A percentile compares a stretch with the other conserved stretches of the same genome.
Evolutionary conservation across 352 stramenopile species (phyloP).

Genomic region (Phytophthora cajani): DNA sequence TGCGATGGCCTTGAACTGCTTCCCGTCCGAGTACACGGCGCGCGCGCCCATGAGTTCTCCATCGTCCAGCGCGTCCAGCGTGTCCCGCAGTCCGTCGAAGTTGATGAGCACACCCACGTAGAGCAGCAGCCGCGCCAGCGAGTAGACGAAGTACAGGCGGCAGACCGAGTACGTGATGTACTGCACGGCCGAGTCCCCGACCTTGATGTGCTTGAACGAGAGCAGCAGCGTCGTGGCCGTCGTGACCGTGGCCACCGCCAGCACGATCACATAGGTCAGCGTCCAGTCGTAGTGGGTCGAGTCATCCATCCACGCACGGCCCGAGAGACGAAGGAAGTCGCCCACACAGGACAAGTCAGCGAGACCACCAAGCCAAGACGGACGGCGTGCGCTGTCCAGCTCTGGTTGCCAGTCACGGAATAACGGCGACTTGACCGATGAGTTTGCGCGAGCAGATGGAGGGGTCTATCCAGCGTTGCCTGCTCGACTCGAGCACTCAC

Average conservation of each 20-base stretch:
- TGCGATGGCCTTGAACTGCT: slow-evolving; percentile 44
- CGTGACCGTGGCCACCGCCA: slow-evolving; percentile 49
- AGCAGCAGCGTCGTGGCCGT: slow-evolving; percentile 60
- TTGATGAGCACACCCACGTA: slow-evolving; percentile 63
- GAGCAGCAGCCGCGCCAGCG: slow-evolving; percentile 54
- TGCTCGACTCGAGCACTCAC: slow-evolving; percentile 13
- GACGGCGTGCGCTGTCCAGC: slow-evolving; percentile 3
- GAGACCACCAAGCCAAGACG: slow-evolving; percentile 2
- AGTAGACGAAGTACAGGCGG: slow-evolving; percentile 72
- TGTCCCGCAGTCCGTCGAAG: slow-evolving; percentile 55
- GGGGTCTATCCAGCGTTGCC: slow-evolving; percentile 23
- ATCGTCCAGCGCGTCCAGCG: slow-evolving; percentile 54
- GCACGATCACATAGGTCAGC: slow-evolving; percentile 60
- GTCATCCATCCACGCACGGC: slow-evolving; percentile 56
- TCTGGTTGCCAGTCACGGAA: slow-evolving; percentile 32
- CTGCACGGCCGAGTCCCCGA: slow-evolving; percentile 67
- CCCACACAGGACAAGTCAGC: slow-evolving; percentile 19
- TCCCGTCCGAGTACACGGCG: slow-evolving; percentile 51
- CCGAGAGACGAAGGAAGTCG: slow-evolving; percentile 6
- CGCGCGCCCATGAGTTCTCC: slow-evolving; percentile 60
- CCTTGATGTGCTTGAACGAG: slow-evolving; percentile 70
- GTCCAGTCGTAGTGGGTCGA: slow-evolving; percentile 63
- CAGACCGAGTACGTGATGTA: slow-evolving; percentile 75
- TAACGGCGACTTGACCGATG: slow-evolving; percentile 28
- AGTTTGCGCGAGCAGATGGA: slow-evolving; percentile 29